phyloP scores from a whole-genome alignment of 2,329 filamentous ascomycete genomes.

The Didymella segeticola region DNA sequence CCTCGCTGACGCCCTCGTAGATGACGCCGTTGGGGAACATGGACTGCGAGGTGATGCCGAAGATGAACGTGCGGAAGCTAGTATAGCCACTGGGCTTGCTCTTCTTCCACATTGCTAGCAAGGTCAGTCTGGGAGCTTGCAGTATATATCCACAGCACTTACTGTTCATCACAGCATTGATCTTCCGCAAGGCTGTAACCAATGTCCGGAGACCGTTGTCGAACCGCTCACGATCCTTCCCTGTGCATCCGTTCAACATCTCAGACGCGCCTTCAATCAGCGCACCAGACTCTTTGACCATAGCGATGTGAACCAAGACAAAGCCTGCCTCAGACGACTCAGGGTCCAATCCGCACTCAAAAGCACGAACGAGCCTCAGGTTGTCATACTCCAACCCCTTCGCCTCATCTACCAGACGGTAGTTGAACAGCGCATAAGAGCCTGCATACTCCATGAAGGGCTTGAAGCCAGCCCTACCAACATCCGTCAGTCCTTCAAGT shows the following conservation, averaged over 20 bases:
- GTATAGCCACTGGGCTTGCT: slow-evolving; percentile 85
- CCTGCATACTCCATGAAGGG: slow-evolving; percentile 89
- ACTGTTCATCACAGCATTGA: slow-evolving; percentile 82
- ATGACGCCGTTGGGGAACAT: slow-evolving; percentile 95
- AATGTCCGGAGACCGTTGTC: slow-evolving; percentile 61
- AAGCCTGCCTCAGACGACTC: slow-evolving; percentile 92
- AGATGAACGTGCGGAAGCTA: slow-evolving; percentile 91
- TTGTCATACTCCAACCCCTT: slow-evolving; percentile 64
- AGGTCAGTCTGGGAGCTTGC: slow-evolving; percentile 8
- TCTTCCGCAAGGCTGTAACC: slow-evolving; percentile 68
- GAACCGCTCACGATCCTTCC: slow-evolving; percentile 60
- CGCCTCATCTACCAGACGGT: slow-evolving; percentile 63
- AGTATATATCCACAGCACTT: slow-evolving; percentile 32
- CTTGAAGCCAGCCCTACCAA: slow-evolving; percentile 71
- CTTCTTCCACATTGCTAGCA: slow-evolving; percentile 81
- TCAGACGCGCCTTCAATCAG: slow-evolving; percentile 76
- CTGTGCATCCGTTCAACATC: slow-evolving; percentile 63
- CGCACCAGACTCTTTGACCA: slow-evolving; percentile 85
- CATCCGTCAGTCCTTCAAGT: not conserved
- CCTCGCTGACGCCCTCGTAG: slow-evolving; percentile 81
- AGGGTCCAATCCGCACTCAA: slow-evolving; percentile 87
- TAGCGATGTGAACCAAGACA: slow-evolving; percentile 93
- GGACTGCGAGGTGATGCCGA: slow-evolving; percentile 88
- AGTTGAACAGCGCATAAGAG: slow-evolving; percentile 69
- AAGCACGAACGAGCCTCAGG: slow-evolving; percentile 86